Percentiles rank a stretch among this genome's conserved stretches.
Evolutionary conservation across 2,329 filamentous ascomycete species (phyloP).

Genomic region (Fusarium pininemorale): DNA sequence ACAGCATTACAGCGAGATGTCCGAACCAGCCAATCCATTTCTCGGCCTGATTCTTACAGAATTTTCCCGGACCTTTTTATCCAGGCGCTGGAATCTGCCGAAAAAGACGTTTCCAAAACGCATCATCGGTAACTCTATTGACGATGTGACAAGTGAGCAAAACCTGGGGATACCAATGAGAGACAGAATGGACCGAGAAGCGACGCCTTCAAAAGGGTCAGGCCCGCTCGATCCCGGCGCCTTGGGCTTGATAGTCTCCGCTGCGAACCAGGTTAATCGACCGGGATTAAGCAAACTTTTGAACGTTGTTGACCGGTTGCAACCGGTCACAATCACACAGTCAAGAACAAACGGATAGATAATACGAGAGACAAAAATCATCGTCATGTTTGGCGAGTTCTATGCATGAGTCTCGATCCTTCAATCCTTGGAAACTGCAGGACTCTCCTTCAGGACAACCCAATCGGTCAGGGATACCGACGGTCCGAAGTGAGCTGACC

Average conservation of each 20-base stretch:
- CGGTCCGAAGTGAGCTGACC: slow-evolving; percentile 35
- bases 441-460: background rate
- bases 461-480: slow-evolving; percentile 30
- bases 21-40: background rate
- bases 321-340: background rate
- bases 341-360: background rate
- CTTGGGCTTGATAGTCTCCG: slow-evolving; percentile 29
- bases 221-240: slow-evolving; percentile 28
- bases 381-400: background rate
- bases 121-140: slow-evolving; percentile 5
- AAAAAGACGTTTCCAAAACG: background rate
- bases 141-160: slow-evolving; percentile 6
- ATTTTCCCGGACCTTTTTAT: background rate
- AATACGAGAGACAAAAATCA: background rate
- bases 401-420: background rate
- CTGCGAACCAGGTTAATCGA: slow-evolving; percentile 8
- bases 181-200: slow-evolving; percentile 38
- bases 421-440: background rate
- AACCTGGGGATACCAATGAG: slow-evolving; percentile 44
- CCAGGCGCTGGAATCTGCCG: background rate
- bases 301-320: background rate
- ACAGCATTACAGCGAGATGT: background rate
- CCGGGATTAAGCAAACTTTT: slow-evolving; percentile 28
- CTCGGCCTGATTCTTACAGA: background rate
- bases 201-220: slow-evolving; percentile 28